Conservation (phyloP, 768 basidiomycete genomes). For the Naganishia friedmannii region DNA sequence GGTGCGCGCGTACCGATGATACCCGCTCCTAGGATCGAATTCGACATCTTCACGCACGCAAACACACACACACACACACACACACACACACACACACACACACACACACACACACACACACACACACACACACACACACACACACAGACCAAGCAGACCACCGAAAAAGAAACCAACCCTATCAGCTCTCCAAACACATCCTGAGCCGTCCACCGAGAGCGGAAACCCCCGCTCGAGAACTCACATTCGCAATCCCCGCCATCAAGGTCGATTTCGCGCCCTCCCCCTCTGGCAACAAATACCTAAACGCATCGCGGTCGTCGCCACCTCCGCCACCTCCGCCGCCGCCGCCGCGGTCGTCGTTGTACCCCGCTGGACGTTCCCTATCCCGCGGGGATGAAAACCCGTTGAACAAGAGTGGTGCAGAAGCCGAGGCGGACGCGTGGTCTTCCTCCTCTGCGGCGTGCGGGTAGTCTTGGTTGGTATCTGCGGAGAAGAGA, state of each 20-base stretch:
- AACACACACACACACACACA: too few relatives aligned
- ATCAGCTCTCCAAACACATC: too few relatives aligned
- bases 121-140: too few relatives aligned
- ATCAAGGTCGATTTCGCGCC: conserved; percentile 51
- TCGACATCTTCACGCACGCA: conserved; percentile 69
- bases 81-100: too few relatives aligned
- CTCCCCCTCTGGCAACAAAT: conserved; percentile 12
- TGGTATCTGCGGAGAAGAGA: too few relatives aligned
- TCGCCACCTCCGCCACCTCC: neutral
- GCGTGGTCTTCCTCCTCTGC: neutral
- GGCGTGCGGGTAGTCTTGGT: neutral
- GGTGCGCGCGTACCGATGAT: conserved; percentile 46
- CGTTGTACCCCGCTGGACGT: conserved; percentile 11
- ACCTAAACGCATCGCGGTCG: neutral
- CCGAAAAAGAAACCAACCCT: too few relatives aligned
- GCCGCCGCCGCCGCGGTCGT: too few relatives aligned
- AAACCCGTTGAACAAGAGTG: conserved; percentile 14
- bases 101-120: too few relatives aligned
- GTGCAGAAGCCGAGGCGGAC: neutral
- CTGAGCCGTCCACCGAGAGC: too few relatives aligned
- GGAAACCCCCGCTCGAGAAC: too few relatives aligned
- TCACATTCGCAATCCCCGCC: conserved; percentile 70
- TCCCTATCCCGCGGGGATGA: neutral
- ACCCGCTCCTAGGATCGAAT: conserved; percentile 92
- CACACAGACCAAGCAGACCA: too few relatives aligned